Percentiles rank a stretch among this genome's conserved stretches.
phyloP scores from a whole-genome alignment of 2,329 filamentous ascomycete species.

The Cladosporium phlei region DNA sequence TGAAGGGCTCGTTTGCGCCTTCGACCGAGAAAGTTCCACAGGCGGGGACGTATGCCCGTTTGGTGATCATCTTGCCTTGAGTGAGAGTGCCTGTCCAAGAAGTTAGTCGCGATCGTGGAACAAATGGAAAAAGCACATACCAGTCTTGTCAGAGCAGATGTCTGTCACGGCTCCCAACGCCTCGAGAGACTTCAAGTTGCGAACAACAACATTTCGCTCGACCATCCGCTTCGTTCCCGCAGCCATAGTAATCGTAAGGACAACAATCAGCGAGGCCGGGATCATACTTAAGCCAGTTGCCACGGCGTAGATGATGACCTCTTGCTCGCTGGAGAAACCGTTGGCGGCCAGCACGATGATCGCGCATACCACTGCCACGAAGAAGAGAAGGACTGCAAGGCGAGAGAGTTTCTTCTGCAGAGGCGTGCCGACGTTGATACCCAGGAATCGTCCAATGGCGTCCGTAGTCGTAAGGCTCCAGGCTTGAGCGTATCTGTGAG shows the following conservation, averaged over 20 bases:
- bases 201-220: slow-evolving; percentile 60
- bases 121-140: neutral
- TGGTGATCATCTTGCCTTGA: slow-evolving; percentile 58
- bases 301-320: slow-evolving; percentile 63
- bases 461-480: slow-evolving; percentile 51
- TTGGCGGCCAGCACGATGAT: slow-evolving; percentile 66
- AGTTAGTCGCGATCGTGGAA: too few species aligned
- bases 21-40: slow-evolving; percentile 58
- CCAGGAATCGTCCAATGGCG: slow-evolving; percentile 59
- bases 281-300: slow-evolving; percentile 58
- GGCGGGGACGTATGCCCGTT: slow-evolving; percentile 57
- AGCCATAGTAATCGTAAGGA: slow-evolving; percentile 41
- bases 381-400: slow-evolving; percentile 76
- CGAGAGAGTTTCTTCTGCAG: slow-evolving; percentile 81
- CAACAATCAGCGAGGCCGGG: slow-evolving; percentile 46
- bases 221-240: slow-evolving; percentile 61
- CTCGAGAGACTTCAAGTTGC: slow-evolving; percentile 62
- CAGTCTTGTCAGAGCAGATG: slow-evolving; percentile 67
- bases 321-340: slow-evolving; percentile 44
- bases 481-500: slow-evolving; percentile 43
- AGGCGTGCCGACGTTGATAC: slow-evolving; percentile 71
- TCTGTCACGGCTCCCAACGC: slow-evolving; percentile 61
- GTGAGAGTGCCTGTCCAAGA: slow-evolving; percentile 47
- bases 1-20: slow-evolving; percentile 52
- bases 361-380: slow-evolving; percentile 64